These are phyloP conservation scores for Rhynchospora tenuis DNA, from an alignment of 176 grass and related monocot species.

Conservation along the genomic window DNA sequence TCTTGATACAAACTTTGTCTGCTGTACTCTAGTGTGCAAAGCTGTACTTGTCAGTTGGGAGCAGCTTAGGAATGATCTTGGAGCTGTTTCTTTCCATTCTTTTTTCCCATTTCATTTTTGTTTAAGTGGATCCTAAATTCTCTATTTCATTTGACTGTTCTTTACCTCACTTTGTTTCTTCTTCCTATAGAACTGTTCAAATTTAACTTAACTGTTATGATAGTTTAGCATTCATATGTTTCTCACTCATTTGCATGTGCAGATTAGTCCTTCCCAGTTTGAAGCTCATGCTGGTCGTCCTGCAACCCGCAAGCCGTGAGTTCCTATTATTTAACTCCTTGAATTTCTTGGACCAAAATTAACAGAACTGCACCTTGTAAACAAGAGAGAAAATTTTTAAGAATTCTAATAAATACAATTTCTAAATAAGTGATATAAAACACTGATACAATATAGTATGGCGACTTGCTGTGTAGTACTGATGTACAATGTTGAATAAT, in stretches of 20 bases:
- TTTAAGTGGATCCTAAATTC: background rate
- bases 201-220: background rate
- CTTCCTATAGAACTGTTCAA: background rate
- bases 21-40: background rate
- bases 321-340: slow-evolving; percentile 1
- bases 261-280: slow-evolving; percentile 48
- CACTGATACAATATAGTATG: background rate
- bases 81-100: background rate
- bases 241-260: slow-evolving; percentile 11
- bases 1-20: background rate
- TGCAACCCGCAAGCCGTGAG: slow-evolving; percentile 43
- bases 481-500: background rate
- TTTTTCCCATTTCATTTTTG: background rate
- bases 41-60: background rate
- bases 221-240: background rate
- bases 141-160: background rate
- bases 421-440: background rate
- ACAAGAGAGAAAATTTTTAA: background rate
- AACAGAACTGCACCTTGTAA: background rate
- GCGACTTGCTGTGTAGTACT: background rate
- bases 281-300: slow-evolving; percentile 45
- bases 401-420: background rate
- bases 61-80: background rate
- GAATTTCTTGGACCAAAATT: background rate
- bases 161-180: background rate